These are phyloP conservation scores for Discostella stelligera DNA, from an alignment of 352 stramenopile species.

Conservation along the genomic window DNA sequence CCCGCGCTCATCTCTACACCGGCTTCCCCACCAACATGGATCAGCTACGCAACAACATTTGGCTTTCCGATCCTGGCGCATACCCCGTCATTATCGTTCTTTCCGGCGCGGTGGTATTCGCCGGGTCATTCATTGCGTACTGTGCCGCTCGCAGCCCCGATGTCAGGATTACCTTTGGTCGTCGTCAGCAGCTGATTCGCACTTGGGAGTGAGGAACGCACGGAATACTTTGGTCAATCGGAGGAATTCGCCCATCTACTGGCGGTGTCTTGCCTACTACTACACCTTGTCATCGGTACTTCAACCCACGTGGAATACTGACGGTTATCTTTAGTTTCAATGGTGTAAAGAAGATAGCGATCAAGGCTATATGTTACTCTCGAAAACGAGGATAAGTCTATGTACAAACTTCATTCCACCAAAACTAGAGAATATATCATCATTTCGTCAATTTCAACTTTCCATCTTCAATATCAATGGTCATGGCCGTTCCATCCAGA, in stretches of 20 bases:
- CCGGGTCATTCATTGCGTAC: slow-evolving; percentile 17
- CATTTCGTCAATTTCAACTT: slow-evolving; percentile 30
- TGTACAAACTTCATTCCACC: too few relatives aligned
- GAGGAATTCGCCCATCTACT: too few relatives aligned
- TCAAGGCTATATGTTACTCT: too few relatives aligned
- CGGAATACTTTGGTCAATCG: too few relatives aligned
- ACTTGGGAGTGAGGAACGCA: slow-evolving; percentile 11
- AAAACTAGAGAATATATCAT: too few relatives aligned
- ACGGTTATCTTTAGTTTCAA: too few relatives aligned
- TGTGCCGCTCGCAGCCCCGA: neutral
- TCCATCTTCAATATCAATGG: slow-evolving; percentile 59
- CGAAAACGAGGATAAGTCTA: too few relatives aligned
- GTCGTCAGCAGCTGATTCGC: slow-evolving; percentile 23
- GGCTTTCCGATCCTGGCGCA: slow-evolving; percentile 54
- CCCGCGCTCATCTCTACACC: slow-evolving; percentile 40
- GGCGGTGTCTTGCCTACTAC: too few relatives aligned
- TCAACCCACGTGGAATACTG: too few relatives aligned
- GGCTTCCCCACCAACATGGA: slow-evolving; percentile 40
- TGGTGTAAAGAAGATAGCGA: too few relatives aligned
- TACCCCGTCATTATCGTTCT: slow-evolving; percentile 53
- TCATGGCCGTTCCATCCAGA: slow-evolving; percentile 46
- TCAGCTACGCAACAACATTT: slow-evolving; percentile 51
- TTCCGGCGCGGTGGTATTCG: slow-evolving; percentile 1
- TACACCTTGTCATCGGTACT: too few relatives aligned
- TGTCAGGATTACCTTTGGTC: slow-evolving; percentile 12